These are phyloP conservation scores for Trametes sp. DNA, from an alignment of 1,284 basidiomycete genomes.

Conservation along the genomic window DNA sequence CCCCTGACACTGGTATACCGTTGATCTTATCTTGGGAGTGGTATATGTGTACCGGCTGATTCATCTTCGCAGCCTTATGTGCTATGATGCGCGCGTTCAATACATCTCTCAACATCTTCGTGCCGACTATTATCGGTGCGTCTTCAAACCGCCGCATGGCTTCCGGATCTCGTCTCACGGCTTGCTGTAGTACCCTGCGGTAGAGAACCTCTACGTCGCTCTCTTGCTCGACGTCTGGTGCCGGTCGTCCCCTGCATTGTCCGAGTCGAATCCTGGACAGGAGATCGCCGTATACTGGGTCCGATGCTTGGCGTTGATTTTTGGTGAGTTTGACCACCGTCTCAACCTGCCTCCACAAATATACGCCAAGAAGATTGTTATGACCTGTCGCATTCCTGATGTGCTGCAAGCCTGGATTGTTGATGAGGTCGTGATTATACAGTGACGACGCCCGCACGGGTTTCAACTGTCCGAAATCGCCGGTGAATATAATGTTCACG, in stretches of 20 bases:
- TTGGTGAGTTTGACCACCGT: neutral
- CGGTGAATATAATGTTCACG: conserved; percentile 25
- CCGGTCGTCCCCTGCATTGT: neutral
- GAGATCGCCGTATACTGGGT: neutral
- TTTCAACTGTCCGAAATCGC: conserved; percentile 27
- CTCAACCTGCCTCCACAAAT: neutral
- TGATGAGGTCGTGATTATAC: conserved; percentile 3
- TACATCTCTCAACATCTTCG: neutral
- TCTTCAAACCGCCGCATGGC: neutral
- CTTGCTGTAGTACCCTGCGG: neutral
- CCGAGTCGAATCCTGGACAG: neutral
- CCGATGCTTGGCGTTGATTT: neutral
- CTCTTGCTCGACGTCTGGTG: neutral
- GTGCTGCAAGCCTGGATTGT: neutral
- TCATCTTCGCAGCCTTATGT: neutral
- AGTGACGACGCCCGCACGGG: conserved; percentile 9
- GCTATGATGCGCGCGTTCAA: conserved; percentile 3
- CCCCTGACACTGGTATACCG: neutral
- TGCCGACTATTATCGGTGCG: conserved; percentile 3
- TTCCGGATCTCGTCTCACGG: neutral
- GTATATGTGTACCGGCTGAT: too few species aligned
- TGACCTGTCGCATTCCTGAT: neutral
- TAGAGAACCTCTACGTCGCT: neutral
- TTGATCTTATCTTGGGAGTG: neutral
- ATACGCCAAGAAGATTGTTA: neutral